A percentile compares a stretch with the other conserved stretches of the same genome.
These are phyloP conservation scores for Aspergillus tubingensis DNA, from an alignment of 2,329 filamentous ascomycete genomes.

Conservation along the genomic window DNA sequence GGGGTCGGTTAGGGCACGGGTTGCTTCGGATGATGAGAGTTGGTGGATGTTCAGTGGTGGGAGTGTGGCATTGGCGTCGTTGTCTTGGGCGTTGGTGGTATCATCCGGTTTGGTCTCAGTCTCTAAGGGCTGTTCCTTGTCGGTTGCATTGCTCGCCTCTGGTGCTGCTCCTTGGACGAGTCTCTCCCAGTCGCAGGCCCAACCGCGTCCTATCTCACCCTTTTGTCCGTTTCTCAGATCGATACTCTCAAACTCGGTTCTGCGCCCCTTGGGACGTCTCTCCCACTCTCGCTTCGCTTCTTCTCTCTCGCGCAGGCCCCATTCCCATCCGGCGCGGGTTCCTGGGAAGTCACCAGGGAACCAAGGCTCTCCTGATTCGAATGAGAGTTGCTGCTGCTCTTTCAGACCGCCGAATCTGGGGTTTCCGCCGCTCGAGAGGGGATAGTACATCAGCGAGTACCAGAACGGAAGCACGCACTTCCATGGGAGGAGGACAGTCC, in stretches of 20 bases:
- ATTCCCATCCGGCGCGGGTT: conserved; percentile 74
- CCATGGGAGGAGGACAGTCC: conserved; percentile 87
- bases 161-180: conserved; percentile 53
- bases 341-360: conserved; percentile 85
- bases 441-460: conserved; percentile 81
- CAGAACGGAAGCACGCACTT: conserved; percentile 83
- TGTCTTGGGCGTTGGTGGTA: conserved; percentile 5
- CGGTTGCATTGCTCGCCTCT: conserved; percentile 1
- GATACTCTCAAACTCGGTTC: conserved; percentile 72
- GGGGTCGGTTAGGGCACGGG: conserved; percentile 21
- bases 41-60: conserved; percentile 41
- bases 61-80: neutral
- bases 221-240: conserved; percentile 72
- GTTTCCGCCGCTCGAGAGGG: conserved; percentile 75
- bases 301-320: conserved; percentile 69
- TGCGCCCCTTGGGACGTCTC: conserved; percentile 76
- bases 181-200: conserved; percentile 79
- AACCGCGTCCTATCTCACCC: conserved; percentile 80
- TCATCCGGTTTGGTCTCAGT: conserved; percentile 15
- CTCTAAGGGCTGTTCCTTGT: neutral
- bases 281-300: conserved; percentile 68
- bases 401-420: conserved; percentile 79
- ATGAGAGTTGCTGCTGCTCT: conserved; percentile 76
- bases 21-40: conserved; percentile 42
- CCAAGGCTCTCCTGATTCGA: conserved; percentile 76